Percentiles rank a stretch among this genome's conserved stretches.
These are phyloP conservation scores for Grosmannia penicillata DNA, from an alignment of 2,329 filamentous ascomycete genomes.

Conservation along the genomic window DNA sequence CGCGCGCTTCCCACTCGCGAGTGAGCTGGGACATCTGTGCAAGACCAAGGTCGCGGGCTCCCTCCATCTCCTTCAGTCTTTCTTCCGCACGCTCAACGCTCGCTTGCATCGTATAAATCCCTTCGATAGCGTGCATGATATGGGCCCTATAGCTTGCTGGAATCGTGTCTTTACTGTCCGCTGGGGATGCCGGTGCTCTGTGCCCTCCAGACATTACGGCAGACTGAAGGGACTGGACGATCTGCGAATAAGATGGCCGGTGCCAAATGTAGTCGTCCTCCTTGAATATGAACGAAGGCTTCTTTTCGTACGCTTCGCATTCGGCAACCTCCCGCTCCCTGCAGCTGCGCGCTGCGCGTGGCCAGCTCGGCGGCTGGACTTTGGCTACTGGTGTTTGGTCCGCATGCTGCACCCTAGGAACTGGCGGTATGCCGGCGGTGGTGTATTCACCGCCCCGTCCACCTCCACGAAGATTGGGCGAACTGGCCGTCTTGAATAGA, in stretches of 20 bases:
- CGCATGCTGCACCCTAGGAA: no score
- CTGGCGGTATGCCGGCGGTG: no score
- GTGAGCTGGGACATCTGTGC: slow-evolving; percentile 21
- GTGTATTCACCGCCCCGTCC: no score
- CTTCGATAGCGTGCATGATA: slow-evolving; percentile 23
- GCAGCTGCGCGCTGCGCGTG: no score
- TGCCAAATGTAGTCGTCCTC: slow-evolving; percentile 17
- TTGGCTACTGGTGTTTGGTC: no score
- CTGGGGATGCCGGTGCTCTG: background rate
- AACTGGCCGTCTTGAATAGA: no score
- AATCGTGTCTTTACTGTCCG: slow-evolving; percentile 15
- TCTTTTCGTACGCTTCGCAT: background rate
- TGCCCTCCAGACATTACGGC: slow-evolving; percentile 23
- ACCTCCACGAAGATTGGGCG: no score
- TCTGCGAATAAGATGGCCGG: slow-evolving; percentile 26
- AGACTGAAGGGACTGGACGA: slow-evolving; percentile 28
- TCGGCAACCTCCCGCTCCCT: background rate
- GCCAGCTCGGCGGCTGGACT: no score
- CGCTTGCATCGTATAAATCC: slow-evolving; percentile 16
- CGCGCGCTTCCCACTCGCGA: slow-evolving; percentile 23
- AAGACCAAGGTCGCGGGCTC: slow-evolving; percentile 17
- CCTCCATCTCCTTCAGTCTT: slow-evolving; percentile 15
- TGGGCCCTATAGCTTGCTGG: slow-evolving; percentile 27
- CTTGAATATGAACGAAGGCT: background rate
- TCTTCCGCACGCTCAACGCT: slow-evolving; percentile 12